Evolutionary conservation across 2,329 filamentous ascomycete genomes (phyloP), one percentile per base, ranked within the genome.

Genomic region (Xylariaceae sp.): DNA sequence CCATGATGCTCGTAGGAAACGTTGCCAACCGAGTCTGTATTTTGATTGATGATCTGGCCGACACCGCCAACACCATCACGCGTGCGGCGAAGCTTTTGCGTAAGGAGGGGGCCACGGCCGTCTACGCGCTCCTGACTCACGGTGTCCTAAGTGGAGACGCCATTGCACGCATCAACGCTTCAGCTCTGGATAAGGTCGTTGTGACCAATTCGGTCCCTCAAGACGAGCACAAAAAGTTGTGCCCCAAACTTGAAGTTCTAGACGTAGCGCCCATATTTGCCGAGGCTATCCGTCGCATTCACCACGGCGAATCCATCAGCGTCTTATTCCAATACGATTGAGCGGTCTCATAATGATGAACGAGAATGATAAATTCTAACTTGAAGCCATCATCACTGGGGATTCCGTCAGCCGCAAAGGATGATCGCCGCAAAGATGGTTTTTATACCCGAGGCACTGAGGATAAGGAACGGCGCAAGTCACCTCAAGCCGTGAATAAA

Each of bases 241-340:
- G 93, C 71, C 84, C 89, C 40, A 98, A 98, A 79, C 79, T 99
- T 49, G 92, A 96, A 73, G 89, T 97, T 48, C 78, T 99, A 60
- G 93, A 98, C 70, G 87, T 98, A 58, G 91, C 91, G 51, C 88
- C 90, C 65, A 88, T 97, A 56, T 97, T 98, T 73, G 93, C 91
- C 57, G 93, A 98, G 82, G 91, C 95, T 48, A 97, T 98, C 66
- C 89, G 95, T 61, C 87, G 95, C 61, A 93, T 98, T 56, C 95
- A 99, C 76, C 93, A 98, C 74, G 95, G 95, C 68, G 95, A 99
- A 79, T 96, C 91, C 70, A 96, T 99, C 76, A 96, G 92, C 73
- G 91, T 95, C 59, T 82, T 99, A 49, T 99, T 99, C 76, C 89
- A 92, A 71, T 89, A 91, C 74, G 89, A 91, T 72, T 92, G 69